Percentiles rank a stretch among this genome's conserved stretches.
phyloP scores from a whole-genome alignment of 129 eudicot genomes.

The Tanacetum coccineum region DNA sequence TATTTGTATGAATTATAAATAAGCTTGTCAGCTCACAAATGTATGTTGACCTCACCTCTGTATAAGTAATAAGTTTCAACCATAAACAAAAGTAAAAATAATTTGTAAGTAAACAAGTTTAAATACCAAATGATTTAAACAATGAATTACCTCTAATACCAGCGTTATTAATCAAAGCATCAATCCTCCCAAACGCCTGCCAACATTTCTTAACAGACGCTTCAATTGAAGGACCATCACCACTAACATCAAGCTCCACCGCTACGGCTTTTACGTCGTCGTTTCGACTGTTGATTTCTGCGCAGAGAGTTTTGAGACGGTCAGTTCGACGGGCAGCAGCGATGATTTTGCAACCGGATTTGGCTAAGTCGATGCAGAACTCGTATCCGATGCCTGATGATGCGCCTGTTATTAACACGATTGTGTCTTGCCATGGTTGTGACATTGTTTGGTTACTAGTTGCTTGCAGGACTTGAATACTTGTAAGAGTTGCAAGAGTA shows the following conservation, averaged over 20 bases:
- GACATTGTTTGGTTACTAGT: not conserved
- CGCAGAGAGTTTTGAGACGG: constrained; percentile 14
- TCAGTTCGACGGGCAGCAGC: constrained; percentile 24
- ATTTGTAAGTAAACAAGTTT: too few relatives aligned
- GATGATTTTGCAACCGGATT: constrained; percentile 21
- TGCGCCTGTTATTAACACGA: constrained; percentile 23
- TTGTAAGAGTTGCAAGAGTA: too few relatives aligned
- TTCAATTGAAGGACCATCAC: constrained; percentile 3
- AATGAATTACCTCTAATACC: constrained; percentile 20
- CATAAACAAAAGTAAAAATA: too few relatives aligned
- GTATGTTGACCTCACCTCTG: too few relatives aligned
- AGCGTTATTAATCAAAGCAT: constrained; percentile 24
- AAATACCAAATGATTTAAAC: too few relatives aligned
- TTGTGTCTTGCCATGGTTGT: constrained; percentile 13
- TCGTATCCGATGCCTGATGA: constrained; percentile 22
- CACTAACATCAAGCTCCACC: constrained; percentile 20
- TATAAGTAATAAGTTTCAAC: too few relatives aligned
- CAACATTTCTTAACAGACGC: not conserved
- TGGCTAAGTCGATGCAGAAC: constrained; percentile 16
- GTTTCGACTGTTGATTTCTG: constrained; percentile 8
- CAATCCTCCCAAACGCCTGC: constrained; percentile 7
- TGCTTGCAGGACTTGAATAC: too few relatives aligned
- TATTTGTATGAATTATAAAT: not conserved
- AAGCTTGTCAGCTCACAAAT: too few relatives aligned
- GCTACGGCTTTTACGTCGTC: not conserved